These are phyloP conservation scores for Puccinia hordei DNA, from an alignment of 1,284 basidiomycete genomes.

Conservation along the genomic window DNA sequence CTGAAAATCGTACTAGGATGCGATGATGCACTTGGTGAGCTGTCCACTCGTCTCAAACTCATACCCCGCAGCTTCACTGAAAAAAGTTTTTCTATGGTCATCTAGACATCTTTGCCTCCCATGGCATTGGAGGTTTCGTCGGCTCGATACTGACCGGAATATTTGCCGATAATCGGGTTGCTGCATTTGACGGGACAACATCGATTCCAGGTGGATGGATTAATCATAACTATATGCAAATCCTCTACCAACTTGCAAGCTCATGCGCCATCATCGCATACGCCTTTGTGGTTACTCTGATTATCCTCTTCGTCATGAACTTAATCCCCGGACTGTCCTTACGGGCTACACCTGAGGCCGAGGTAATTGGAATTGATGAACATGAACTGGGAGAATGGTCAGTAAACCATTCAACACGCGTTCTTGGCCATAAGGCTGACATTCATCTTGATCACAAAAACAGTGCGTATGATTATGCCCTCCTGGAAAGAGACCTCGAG, in stretches of 20 bases:
- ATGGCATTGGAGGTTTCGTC: constrained; percentile 82
- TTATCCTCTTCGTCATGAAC: constrained; percentile 90
- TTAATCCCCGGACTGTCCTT: constrained; percentile 82
- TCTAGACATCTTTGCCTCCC: constrained; percentile 77
- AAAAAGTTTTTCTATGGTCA: constrained; percentile 28
- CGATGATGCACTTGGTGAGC: constrained; percentile 78
- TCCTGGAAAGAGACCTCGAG: constrained; percentile 46
- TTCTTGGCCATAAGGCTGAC: neutral
- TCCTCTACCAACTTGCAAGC: constrained; percentile 85
- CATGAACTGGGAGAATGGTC: constrained; percentile 82
- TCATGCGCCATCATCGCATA: constrained; percentile 73
- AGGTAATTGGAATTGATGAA: constrained; percentile 91
- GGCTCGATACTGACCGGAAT: constrained; percentile 82
- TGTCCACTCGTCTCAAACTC: constrained; percentile 42
- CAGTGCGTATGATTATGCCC: constrained; percentile 51
- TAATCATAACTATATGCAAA: constrained; percentile 70
- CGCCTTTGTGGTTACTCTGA: constrained; percentile 69
- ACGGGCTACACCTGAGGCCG: constrained; percentile 76
- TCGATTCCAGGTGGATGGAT: constrained; percentile 84
- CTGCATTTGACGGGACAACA: constrained; percentile 76
- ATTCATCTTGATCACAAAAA: neutral
- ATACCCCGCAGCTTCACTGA: neutral
- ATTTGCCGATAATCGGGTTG: constrained; percentile 83
- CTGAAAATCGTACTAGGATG: constrained; percentile 78
- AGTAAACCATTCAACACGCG: neutral